Conservation (phyloP, 2,329 filamentous ascomycete species). For the Trichophyton simii region DNA sequence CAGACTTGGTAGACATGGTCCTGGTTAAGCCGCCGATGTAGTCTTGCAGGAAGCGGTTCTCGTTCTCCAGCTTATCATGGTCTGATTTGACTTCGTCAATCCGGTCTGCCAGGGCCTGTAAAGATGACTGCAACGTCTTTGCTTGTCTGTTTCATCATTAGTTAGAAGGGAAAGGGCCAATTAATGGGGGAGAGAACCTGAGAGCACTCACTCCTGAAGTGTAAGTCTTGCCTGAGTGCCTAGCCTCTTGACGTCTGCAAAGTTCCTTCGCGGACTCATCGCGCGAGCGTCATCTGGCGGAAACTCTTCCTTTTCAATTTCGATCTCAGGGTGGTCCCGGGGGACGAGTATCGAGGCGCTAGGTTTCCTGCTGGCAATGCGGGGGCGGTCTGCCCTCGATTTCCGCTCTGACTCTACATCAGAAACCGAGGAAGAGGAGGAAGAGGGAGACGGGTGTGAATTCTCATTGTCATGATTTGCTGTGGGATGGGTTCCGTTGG, state of each 20-base stretch:
- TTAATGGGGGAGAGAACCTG: neutral
- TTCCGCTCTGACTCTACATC: constrained; percentile 35
- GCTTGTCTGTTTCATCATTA: constrained; percentile 53
- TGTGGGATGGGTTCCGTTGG: neutral
- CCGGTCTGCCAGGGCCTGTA: constrained; percentile 79
- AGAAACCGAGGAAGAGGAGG: constrained; percentile 36
- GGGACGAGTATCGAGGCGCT: constrained; percentile 75
- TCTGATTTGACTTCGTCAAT: constrained; percentile 91
- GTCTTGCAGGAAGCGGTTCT: constrained; percentile 95
- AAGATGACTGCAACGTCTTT: constrained; percentile 73
- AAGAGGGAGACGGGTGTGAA: constrained; percentile 25
- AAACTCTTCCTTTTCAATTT: constrained; percentile 60
- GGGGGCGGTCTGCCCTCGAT: constrained; percentile 46
- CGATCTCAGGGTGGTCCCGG: constrained; percentile 60
- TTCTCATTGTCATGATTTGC: neutral
- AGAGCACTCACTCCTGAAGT: constrained; percentile 44
- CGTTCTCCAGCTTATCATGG: constrained; percentile 89
- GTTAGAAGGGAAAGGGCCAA: neutral
- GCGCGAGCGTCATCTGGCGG: constrained; percentile 80
- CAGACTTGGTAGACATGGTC: constrained; percentile 44
- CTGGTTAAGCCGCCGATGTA: constrained; percentile 96
- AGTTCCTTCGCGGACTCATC: constrained; percentile 88
- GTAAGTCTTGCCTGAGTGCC: constrained; percentile 64
- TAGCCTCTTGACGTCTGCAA: constrained; percentile 78
- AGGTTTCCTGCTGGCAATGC: constrained; percentile 60